A percentile compares a stretch with the other conserved stretches of the same genome.
phyloP scores from a whole-genome alignment of 371 early-diverging fungal species.

The Mucor plumbeus region DNA sequence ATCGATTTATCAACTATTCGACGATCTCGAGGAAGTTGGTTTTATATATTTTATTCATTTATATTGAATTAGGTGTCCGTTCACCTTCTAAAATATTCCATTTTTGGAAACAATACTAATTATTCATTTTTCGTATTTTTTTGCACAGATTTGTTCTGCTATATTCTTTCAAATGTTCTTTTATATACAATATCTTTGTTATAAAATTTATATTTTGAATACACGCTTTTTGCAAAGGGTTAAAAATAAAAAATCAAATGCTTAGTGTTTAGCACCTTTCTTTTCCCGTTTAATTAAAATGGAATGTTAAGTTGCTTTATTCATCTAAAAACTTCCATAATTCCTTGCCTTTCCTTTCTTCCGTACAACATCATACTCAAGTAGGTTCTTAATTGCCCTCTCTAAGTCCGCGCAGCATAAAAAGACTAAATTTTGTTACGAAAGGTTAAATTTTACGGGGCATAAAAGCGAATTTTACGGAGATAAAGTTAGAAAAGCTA shows the following conservation, averaged over 20 bases:
- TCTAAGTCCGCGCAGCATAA: conserved; percentile 1
- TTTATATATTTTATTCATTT: background rate
- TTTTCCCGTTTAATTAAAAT: background rate
- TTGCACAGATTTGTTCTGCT: too few relatives aligned
- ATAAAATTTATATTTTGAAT: background rate
- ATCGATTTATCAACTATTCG: conserved; percentile 3
- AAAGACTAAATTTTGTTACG: too few relatives aligned
- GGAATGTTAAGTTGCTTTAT: background rate
- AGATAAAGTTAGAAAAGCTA: conserved; percentile 1
- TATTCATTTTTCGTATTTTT: background rate
- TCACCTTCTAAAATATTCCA: background rate
- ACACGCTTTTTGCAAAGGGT: background rate
- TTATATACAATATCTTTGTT: too few relatives aligned
- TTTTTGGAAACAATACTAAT: background rate
- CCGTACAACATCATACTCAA: background rate
- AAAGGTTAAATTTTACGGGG: conserved; percentile 3
- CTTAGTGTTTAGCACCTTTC: background rate
- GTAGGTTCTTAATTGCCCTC: too few relatives aligned
- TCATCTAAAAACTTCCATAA: background rate
- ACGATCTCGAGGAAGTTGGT: background rate
- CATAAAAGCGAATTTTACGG: background rate
- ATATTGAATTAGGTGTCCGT: conserved; percentile 5
- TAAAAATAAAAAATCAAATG: background rate
- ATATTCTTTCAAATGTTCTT: background rate
- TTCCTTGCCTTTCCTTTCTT: background rate